A percentile compares a stretch with the other conserved stretches of the same genome.
Conservation (phyloP, 1,139 yeast genomes). For the Scheffersomyces titani region DNA sequence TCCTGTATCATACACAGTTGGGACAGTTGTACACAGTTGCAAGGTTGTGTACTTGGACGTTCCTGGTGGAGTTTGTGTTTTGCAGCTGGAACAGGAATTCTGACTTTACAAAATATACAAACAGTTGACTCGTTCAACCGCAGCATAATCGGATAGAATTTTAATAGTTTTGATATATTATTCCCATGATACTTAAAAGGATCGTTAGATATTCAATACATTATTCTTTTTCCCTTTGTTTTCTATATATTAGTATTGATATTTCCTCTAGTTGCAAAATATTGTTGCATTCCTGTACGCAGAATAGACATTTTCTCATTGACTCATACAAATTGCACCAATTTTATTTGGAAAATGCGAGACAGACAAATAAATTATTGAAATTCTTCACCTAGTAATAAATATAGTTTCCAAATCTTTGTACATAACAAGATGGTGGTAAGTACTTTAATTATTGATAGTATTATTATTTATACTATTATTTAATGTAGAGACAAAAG, state of each 20-base stretch:
- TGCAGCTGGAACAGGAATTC: conserved; percentile 12
- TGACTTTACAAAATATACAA: not conserved
- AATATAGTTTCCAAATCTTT: not conserved
- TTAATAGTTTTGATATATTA: too few relatives aligned
- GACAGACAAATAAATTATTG: not conserved
- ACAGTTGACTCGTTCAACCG: not conserved
- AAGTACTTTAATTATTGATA: not conserved
- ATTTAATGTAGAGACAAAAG: not conserved
- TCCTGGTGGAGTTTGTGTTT: conserved; percentile 32
- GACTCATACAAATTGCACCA: not conserved
- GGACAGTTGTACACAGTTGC: conserved; percentile 44
- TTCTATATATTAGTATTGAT: too few relatives aligned
- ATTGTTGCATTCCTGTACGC: not conserved
- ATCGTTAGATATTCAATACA: too few relatives aligned
- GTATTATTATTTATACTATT: not conserved
- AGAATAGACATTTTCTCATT: not conserved
- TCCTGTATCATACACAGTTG: conserved; percentile 30
- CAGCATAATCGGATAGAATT: not conserved
- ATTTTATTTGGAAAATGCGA: not conserved
- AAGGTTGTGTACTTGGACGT: conserved; percentile 39
- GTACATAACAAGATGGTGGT: not conserved
- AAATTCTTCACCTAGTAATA: not conserved
- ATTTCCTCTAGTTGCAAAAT: not conserved
- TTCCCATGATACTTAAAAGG: too few relatives aligned
- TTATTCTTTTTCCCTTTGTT: not conserved